A percentile compares a stretch with the other conserved stretches of the same genome.
These are phyloP conservation scores for Chytriomyces sp. DNA, from an alignment of 192 early-diverging fungal genomes.

Conservation along the genomic window DNA sequence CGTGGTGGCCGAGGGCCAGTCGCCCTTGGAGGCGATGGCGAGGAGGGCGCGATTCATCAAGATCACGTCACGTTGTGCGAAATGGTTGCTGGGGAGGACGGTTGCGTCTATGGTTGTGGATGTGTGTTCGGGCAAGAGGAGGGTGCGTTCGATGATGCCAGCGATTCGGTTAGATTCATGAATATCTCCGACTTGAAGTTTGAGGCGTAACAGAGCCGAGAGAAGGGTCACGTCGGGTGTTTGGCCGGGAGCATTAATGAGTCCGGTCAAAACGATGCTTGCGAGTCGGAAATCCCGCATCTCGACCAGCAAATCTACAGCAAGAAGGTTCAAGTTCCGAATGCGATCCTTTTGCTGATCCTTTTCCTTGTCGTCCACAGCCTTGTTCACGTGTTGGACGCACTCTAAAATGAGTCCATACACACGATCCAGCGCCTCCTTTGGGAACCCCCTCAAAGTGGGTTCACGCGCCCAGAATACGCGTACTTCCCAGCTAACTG, in stretches of 20 bases:
- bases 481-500: constrained; percentile 31
- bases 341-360: background rate
- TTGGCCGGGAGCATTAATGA: background rate
- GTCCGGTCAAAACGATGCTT: constrained; percentile 11
- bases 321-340: constrained; percentile 24
- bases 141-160: background rate
- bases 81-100: background rate
- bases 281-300: constrained; percentile 36
- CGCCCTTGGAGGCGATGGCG: constrained; percentile 29
- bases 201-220: constrained; percentile 36
- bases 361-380: background rate
- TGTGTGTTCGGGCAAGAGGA: background rate
- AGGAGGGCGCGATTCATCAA: constrained; percentile 37
- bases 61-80: constrained; percentile 19
- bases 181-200: constrained; percentile 45
- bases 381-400: background rate
- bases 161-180: constrained; percentile 11
- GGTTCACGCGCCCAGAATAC: constrained; percentile 8
- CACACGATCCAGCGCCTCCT: background rate
- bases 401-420: background rate
- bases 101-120: background rate
- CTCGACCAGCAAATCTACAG: constrained; percentile 36
- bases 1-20: constrained; percentile 18
- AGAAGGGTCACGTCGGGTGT: constrained; percentile 25
- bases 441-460: background rate